phyloP scores from a whole-genome alignment of 192 early-diverging fungal species.

The Coemansia sp. region DNA sequence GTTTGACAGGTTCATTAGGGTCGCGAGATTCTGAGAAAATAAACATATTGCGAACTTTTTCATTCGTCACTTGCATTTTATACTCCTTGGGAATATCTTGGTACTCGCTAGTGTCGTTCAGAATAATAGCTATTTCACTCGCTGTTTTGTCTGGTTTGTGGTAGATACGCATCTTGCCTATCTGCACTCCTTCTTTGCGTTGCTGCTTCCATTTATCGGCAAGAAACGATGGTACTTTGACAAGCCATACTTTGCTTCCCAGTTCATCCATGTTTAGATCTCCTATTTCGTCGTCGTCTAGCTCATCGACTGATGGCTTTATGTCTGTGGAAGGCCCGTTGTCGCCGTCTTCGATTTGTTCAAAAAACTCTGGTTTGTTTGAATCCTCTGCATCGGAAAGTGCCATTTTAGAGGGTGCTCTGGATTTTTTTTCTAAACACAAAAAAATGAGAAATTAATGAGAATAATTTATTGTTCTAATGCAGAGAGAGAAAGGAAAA shows the following conservation, averaged over 20 bases:
- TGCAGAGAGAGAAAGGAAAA: not conserved
- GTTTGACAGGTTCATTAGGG: slow-evolving; percentile 44
- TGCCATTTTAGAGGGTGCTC: slow-evolving; percentile 4
- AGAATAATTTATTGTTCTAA: not conserved
- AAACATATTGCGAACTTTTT: slow-evolving; percentile 72
- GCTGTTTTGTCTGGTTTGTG: slow-evolving; percentile 58
- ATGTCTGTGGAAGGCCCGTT: not conserved
- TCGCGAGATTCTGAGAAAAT: slow-evolving; percentile 70
- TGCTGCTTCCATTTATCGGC: slow-evolving; percentile 80
- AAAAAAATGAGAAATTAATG: not conserved
- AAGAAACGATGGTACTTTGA: slow-evolving; percentile 90
- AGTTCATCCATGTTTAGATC: slow-evolving; percentile 70
- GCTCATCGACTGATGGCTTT: slow-evolving; percentile 7
- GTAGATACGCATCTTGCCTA: slow-evolving; percentile 81
- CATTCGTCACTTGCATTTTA: slow-evolving; percentile 70
- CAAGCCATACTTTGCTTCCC: slow-evolving; percentile 85
- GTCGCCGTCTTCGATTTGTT: slow-evolving; percentile 26
- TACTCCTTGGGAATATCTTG: slow-evolving; percentile 81
- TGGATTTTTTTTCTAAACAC: not conserved
- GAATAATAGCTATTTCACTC: slow-evolving; percentile 65
- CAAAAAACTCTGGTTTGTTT: slow-evolving; percentile 38
- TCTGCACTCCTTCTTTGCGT: slow-evolving; percentile 65
- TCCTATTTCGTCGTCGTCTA: slow-evolving; percentile 65
- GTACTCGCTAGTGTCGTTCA: slow-evolving; percentile 64
- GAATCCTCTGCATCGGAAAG: slow-evolving; percentile 39